phyloP scores from a whole-genome alignment of 148 eudicot species.

The Spergularia bocconei region DNA sequence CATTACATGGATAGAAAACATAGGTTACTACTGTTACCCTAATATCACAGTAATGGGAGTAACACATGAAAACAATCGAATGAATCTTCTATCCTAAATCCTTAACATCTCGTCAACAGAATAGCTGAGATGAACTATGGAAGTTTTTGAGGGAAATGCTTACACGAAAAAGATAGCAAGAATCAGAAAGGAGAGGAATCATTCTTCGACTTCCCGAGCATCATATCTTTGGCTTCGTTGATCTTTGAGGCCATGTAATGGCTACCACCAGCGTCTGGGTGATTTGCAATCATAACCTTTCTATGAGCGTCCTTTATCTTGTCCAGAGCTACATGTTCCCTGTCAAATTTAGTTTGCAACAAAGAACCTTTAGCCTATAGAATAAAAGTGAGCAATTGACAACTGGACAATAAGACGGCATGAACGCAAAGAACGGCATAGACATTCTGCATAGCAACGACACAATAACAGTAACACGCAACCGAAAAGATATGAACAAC shows the following conservation, averaged over 20 bases:
- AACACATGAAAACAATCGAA: not conserved
- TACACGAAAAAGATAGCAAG: not conserved
- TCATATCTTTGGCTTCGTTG: slow-evolving; percentile 52
- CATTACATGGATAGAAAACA: not conserved
- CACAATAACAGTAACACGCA: no score
- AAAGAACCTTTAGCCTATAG: not conserved
- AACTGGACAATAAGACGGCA: no score
- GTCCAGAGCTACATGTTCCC: slow-evolving; percentile 41
- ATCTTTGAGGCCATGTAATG: slow-evolving; percentile 60
- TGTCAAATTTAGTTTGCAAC: slow-evolving; percentile 7
- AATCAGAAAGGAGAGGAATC: slow-evolving; percentile 39
- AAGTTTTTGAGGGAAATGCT: not conserved
- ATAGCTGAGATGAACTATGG: not conserved
- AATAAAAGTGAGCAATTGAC: not conserved
- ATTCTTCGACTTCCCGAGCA: slow-evolving; percentile 42
- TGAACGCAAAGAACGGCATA: not conserved
- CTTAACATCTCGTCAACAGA: not conserved
- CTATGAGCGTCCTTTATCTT: slow-evolving; percentile 51
- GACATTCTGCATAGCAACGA: no score
- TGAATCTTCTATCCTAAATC: slow-evolving; percentile 1
- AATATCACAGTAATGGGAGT: not conserved
- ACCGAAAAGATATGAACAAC: no score
- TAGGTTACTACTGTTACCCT: not conserved
- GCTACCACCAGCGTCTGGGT: slow-evolving; percentile 60
- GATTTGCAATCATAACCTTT: slow-evolving; percentile 56